phyloP scores from a whole-genome alignment of 176 grass and related monocot species.

The Bothriochloa decipiens region DNA sequence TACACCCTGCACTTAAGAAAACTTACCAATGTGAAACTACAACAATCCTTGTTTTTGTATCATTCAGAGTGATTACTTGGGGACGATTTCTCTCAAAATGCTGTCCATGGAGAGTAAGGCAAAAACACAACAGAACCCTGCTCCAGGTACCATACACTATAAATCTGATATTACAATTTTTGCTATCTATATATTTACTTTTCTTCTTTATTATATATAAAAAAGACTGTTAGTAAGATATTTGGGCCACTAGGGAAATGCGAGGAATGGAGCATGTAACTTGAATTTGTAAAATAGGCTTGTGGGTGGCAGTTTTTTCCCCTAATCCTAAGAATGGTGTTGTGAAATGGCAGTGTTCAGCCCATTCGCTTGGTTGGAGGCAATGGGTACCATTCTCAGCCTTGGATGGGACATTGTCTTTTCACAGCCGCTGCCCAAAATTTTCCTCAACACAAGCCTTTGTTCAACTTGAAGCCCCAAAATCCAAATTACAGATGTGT shows the following conservation, averaged over 20 bases:
- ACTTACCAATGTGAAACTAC: background rate
- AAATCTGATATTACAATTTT: background rate
- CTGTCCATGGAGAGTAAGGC: constrained; percentile 65
- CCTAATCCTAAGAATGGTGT: background rate
- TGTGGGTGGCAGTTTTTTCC: background rate
- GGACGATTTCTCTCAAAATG: constrained; percentile 88
- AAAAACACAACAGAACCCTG: constrained; percentile 55
- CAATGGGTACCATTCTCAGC: background rate
- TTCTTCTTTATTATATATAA: background rate
- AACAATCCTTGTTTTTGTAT: constrained; percentile 34
- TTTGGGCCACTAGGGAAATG: background rate
- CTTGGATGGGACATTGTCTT: background rate
- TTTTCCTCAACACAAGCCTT: background rate
- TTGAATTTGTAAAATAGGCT: background rate
- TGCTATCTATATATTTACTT: background rate
- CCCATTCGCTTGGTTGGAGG: background rate
- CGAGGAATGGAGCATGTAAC: background rate
- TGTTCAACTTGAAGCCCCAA: background rate
- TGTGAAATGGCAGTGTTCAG: background rate
- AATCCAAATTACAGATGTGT: background rate
- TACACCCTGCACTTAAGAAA: background rate
- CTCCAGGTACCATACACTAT: background rate
- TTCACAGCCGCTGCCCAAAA: background rate
- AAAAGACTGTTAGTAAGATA: background rate
- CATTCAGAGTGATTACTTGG: constrained; percentile 81